Evolutionary conservation across 2,329 filamentous ascomycete species (phyloP), one percentile per base, ranked within the genome.

Genomic region (Pleomassaria siparia): DNA sequence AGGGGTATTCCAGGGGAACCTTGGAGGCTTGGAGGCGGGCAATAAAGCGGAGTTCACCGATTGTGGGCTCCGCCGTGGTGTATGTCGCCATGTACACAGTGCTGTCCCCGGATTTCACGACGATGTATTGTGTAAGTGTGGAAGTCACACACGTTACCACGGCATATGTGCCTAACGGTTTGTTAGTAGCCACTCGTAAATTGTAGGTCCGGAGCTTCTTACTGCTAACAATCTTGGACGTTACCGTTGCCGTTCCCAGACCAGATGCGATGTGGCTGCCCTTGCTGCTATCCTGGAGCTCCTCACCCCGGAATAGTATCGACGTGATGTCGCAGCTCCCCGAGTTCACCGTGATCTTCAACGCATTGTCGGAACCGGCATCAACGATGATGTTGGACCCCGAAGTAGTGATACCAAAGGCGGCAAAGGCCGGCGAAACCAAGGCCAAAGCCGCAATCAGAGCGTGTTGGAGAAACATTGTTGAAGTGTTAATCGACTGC

Each of bases 81-180:
- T 86, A 75, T 2, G 84, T 87, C 5, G 80, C 70, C 67, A 72
- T 71, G 48, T 58, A 72, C n/a, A 87, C 76, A 22, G 75, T 80
- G 48, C 78, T 75, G 44, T 84, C 80, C n/a, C 83, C 83, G 43
- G 79, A 76, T 49, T 76, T 77, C 11, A 83, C 78, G 4, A 86
- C 79, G 55, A 82, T 77, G 68, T 86, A 87, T 29, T 87, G 84
- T 0, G 80, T 86, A 48, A 86, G 68, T n/a, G 77, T 83, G 36
- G 71, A 74, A 1, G 82, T 81, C 8, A 73, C 76, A 59, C 82
- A 85, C 12, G 80, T 84, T 29, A 86, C 76, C 64, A 84, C 85
- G 56, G 84, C 77, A 60, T 82, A 83, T 51, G 72, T 64, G 44
- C 37, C 61, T 62, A 26, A n/a, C n/a, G 30, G 22, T 4, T 18